These are phyloP conservation scores for Thozetella sp. DNA, from an alignment of 495 filamentous ascomycete species.

Conservation along the genomic window DNA sequence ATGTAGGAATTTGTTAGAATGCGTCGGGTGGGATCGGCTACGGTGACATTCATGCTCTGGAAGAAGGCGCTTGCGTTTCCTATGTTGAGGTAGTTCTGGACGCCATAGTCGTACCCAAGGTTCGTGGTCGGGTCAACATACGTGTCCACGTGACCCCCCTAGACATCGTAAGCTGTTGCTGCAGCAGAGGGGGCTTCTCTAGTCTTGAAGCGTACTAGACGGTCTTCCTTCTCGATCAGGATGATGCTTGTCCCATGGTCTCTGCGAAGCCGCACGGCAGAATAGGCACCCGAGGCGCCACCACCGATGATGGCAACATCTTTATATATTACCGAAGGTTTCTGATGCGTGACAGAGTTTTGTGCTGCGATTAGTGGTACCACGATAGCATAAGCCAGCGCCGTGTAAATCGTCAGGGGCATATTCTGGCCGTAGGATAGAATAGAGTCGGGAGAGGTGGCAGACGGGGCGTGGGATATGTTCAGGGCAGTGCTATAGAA, in stretches of 20 bases:
- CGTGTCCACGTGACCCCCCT: slow-evolving; percentile 46
- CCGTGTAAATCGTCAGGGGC: neutral
- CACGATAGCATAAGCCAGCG: neutral
- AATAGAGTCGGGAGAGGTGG: neutral
- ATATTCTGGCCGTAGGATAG: neutral
- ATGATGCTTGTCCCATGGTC: slow-evolving; percentile 36
- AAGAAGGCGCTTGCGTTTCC: slow-evolving; percentile 39
- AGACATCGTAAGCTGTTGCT: slow-evolving; percentile 8
- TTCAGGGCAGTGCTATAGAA: neutral
- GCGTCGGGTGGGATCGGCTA: slow-evolving; percentile 19
- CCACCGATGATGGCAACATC: slow-evolving; percentile 50
- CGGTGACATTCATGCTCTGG: slow-evolving; percentile 35
- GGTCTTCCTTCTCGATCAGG: slow-evolving; percentile 39
- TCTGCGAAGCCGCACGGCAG: slow-evolving; percentile 44
- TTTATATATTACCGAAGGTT: slow-evolving; percentile 10
- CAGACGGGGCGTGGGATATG: no score
- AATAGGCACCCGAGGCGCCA: slow-evolving; percentile 47
- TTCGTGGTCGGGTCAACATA: slow-evolving; percentile 33
- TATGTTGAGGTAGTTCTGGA: slow-evolving; percentile 38
- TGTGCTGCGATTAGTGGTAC: neutral
- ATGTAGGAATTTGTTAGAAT: slow-evolving; percentile 23
- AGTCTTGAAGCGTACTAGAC: slow-evolving; percentile 32
- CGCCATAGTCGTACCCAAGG: slow-evolving; percentile 37
- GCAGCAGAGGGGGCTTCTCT: slow-evolving; percentile 1
- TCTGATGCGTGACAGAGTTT: neutral